These are phyloP conservation scores for Cladochytrium replicatum DNA, from an alignment of 192 early-diverging fungal genomes.

Conservation along the genomic window DNA sequence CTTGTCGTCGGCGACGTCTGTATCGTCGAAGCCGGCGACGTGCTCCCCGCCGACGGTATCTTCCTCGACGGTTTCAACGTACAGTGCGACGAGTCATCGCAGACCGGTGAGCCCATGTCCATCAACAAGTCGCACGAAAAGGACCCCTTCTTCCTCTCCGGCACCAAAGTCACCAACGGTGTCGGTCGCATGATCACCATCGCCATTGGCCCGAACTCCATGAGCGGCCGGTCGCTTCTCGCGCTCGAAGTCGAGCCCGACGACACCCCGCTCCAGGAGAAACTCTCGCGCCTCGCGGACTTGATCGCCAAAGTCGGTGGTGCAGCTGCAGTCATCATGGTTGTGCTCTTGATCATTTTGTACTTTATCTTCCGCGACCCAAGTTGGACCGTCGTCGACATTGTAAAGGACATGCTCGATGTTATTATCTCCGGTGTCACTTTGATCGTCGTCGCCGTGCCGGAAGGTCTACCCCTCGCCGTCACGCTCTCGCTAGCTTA, in stretches of 20 bases:
- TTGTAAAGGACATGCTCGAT: constrained; percentile 23
- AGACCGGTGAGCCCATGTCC: constrained; percentile 85
- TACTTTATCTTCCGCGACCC: constrained; percentile 71
- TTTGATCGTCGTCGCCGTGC: constrained; percentile 93
- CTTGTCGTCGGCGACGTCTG: constrained; percentile 87
- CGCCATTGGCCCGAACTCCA: constrained; percentile 75
- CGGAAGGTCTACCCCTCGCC: constrained; percentile 94
- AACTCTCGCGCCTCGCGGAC: constrained; percentile 81
- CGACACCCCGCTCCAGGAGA: constrained; percentile 85
- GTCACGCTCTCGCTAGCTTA: constrained; percentile 92
- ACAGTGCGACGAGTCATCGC: constrained; percentile 76
- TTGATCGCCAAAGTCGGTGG: constrained; percentile 88
- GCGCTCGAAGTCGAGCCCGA: constrained; percentile 74
- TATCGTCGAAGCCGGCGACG: constrained; percentile 80
- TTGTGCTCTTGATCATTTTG: constrained; percentile 75
- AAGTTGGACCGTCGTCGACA: background rate
- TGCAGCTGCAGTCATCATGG: constrained; percentile 75
- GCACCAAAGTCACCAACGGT: constrained; percentile 85
- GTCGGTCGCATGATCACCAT: constrained; percentile 77
- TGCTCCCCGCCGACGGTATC: constrained; percentile 93
- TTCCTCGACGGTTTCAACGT: constrained; percentile 71
- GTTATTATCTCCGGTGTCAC: constrained; percentile 89
- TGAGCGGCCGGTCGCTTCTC: constrained; percentile 83
- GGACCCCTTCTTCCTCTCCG: constrained; percentile 88
- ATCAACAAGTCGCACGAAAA: constrained; percentile 59